Percentiles rank a stretch among this genome's conserved stretches.
Conservation (phyloP, 495 filamentous ascomycete genomes). For the Coniosporium apollinis region DNA sequence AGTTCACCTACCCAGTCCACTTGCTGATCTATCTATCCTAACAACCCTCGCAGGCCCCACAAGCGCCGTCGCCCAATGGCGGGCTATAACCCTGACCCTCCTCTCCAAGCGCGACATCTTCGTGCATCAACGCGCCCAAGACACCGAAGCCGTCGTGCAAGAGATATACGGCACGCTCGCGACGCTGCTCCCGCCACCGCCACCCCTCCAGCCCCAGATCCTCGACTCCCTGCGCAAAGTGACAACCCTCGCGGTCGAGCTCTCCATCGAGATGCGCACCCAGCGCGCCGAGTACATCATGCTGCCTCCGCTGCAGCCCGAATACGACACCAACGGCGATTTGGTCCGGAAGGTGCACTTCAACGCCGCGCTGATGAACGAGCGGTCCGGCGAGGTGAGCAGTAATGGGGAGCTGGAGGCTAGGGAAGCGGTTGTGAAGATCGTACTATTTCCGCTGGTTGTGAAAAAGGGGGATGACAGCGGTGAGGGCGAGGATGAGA, state of each 20-base stretch:
- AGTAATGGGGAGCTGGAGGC: slow-evolving; percentile 64
- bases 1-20: too few species aligned
- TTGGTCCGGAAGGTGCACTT: slow-evolving; percentile 66
- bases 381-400: slow-evolving; percentile 51
- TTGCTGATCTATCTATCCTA: too few species aligned
- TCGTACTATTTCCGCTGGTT: slow-evolving; percentile 86
- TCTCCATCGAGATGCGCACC: slow-evolving; percentile 91
- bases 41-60: slow-evolving; percentile 35
- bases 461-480: slow-evolving; percentile 83
- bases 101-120: slow-evolving; percentile 64
- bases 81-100: slow-evolving; percentile 79
- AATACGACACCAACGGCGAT: slow-evolving; percentile 86
- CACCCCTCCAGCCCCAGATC: slow-evolving; percentile 53
- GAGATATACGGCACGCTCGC: slow-evolving; percentile 68
- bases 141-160: slow-evolving; percentile 77
- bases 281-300: slow-evolving; percentile 94
- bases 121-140: slow-evolving; percentile 53
- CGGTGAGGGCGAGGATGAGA: slow-evolving; percentile 74
- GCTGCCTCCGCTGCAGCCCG: slow-evolving; percentile 86
- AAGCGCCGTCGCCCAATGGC: slow-evolving; percentile 83
- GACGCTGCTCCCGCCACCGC: slow-evolving; percentile 66
- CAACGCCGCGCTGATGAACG: slow-evolving; percentile 85
- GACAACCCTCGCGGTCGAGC: slow-evolving; percentile 61
- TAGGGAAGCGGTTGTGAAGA: slow-evolving; percentile 58
- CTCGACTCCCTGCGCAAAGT: slow-evolving; percentile 69